Evolutionary conservation across 2,329 filamentous ascomycete genomes (phyloP).

Genomic region (Botrytis elliptica): DNA sequence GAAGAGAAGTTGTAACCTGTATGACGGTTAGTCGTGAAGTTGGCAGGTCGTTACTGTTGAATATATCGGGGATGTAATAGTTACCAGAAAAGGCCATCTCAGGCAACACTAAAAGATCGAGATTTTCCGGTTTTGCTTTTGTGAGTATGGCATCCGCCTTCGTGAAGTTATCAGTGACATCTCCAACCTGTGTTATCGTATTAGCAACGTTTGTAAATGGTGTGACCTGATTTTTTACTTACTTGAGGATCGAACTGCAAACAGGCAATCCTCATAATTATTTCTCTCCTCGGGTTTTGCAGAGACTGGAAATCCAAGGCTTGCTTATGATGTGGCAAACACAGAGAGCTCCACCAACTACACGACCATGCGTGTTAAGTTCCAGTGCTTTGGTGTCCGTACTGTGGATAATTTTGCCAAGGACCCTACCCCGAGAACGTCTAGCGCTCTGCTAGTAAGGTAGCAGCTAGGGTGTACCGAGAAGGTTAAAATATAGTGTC

Average conservation of each 20-base stretch:
- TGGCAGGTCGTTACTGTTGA: neutral
- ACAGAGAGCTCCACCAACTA: no score
- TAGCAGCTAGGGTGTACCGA: no score
- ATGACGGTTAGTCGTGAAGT: neutral
- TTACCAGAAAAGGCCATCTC: conserved; percentile 74
- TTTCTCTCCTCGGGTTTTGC: neutral
- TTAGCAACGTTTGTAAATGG: neutral
- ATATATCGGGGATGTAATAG: neutral
- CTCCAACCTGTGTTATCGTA: conserved; percentile 53
- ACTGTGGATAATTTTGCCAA: no score
- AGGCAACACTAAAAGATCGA: conserved; percentile 72
- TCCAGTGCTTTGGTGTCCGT: no score
- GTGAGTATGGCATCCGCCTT: conserved; percentile 64
- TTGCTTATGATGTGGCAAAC: no score
- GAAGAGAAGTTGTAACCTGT: conserved; percentile 72
- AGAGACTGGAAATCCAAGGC: no score
- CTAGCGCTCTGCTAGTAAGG: no score
- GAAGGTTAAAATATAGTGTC: no score
- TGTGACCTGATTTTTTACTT: neutral
- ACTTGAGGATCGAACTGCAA: conserved; percentile 70
- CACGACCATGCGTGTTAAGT: no score
- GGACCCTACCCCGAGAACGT: no score
- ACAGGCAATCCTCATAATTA: conserved; percentile 64
- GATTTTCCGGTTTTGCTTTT: conserved; percentile 48
- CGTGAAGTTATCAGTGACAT: conserved; percentile 68